A percentile compares a stretch with the other conserved stretches of the same genome.
Evolutionary conservation across 805 yeast species (phyloP).

Genomic region (Kazachstania viticola): DNA sequence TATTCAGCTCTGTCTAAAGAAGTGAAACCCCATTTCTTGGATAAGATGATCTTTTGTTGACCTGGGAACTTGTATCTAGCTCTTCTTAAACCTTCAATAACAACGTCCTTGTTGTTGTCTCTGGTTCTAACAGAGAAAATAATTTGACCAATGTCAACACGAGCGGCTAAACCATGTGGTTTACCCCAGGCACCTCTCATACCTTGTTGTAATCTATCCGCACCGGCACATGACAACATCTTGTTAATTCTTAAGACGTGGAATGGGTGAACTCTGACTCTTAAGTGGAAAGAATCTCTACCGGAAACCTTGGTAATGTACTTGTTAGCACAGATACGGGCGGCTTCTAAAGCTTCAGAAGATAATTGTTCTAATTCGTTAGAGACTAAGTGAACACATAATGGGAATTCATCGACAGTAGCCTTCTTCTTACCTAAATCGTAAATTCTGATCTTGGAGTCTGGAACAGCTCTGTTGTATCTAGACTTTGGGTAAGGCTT

Average conservation of each 20-base stretch:
- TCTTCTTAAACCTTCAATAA: slow-evolving; percentile 98
- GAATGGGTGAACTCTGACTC: slow-evolving; percentile 99
- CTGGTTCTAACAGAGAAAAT: slow-evolving; percentile 96
- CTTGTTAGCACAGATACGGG: slow-evolving; percentile 99
- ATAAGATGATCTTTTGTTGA: slow-evolving; percentile 97
- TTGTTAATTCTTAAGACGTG: slow-evolving; percentile 99
- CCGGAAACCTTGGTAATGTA: slow-evolving; percentile 96
- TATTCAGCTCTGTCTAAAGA: slow-evolving; percentile 95
- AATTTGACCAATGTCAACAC: slow-evolving; percentile 97
- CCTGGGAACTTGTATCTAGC: slow-evolving; percentile 99
- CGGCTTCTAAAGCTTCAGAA: slow-evolving; percentile 99
- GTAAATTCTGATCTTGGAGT: slow-evolving; percentile 97
- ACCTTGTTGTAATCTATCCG: slow-evolving; percentile 99
- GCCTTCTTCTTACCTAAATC: slow-evolving; percentile 99
- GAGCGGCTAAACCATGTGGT: slow-evolving; percentile 99
- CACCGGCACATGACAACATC: slow-evolving; percentile 99
- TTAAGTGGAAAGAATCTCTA: slow-evolving; percentile 99
- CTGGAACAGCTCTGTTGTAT: slow-evolving; percentile 99
- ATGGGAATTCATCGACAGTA: slow-evolving; percentile 97
- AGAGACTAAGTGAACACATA: slow-evolving; percentile 98
- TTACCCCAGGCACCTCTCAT: slow-evolving; percentile 99
- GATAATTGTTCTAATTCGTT: slow-evolving; percentile 99
- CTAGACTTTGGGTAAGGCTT: slow-evolving; percentile 99
- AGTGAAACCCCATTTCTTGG: slow-evolving; percentile 99
- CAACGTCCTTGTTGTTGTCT: slow-evolving; percentile 95